Percentiles rank a stretch among this genome's conserved stretches.
Conservation (phyloP, 306 rosid species). For the Fragaria ananassa region DNA sequence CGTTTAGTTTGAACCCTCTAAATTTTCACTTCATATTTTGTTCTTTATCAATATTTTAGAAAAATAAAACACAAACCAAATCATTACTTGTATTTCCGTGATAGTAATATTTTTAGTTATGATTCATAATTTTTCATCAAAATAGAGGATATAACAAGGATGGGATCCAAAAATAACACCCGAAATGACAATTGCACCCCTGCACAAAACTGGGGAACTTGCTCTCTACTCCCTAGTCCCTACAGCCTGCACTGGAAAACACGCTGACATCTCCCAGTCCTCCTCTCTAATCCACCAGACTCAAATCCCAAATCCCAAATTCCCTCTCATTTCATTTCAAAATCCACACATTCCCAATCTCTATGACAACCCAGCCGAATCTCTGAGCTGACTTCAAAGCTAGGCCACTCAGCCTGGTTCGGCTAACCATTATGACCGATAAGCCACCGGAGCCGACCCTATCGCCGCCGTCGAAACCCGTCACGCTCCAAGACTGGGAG, state of each 20-base stretch:
- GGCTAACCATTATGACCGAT: constrained; percentile 38
- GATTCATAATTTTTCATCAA: no score
- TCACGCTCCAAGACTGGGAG: constrained; percentile 79
- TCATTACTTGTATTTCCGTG: no score
- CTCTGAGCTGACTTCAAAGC: neutral
- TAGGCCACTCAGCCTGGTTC: neutral
- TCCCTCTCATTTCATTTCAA: constrained; percentile 3
- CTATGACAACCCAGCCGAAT: neutral
- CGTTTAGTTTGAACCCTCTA: no score
- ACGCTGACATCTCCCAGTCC: neutral
- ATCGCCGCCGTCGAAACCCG: constrained; percentile 43
- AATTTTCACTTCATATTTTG: no score
- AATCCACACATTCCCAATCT: neutral
- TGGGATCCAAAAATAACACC: neutral
- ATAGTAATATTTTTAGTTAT: no score
- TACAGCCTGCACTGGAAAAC: neutral
- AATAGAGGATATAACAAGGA: no score
- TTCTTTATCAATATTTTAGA: no score
- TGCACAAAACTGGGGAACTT: neutral
- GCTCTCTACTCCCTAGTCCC: neutral
- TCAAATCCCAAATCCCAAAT: neutral
- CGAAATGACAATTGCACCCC: neutral
- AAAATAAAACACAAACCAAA: no score
- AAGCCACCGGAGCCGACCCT: constrained; percentile 25
- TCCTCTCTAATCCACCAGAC: neutral